These are phyloP conservation scores for Ogataea saltuana DNA, from an alignment of 805 yeast species.

Conservation along the genomic window DNA sequence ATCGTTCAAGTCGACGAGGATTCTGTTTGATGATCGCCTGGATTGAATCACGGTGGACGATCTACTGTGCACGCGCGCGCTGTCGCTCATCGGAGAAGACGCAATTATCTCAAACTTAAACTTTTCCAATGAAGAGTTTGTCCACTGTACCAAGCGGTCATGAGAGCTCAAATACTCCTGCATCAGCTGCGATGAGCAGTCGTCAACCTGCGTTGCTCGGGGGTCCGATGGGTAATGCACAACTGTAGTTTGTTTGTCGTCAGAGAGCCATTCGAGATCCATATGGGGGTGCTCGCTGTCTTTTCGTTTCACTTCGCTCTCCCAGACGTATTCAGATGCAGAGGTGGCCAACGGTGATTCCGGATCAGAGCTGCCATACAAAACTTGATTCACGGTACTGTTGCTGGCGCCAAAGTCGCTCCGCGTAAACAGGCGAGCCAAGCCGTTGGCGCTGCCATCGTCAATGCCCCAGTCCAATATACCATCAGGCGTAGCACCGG, in stretches of 20 bases:
- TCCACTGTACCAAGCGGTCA: background rate
- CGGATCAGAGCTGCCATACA: background rate
- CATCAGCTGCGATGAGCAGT: constrained; percentile 1
- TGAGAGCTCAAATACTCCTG: constrained; percentile 10
- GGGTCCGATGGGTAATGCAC: background rate
- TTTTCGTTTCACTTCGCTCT: background rate
- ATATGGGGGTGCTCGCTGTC: background rate
- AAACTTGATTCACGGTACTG: constrained; percentile 4
- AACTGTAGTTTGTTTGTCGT: constrained; percentile 4
- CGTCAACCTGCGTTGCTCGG: background rate
- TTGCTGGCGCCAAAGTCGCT: constrained; percentile 11
- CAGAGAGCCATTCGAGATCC: constrained; percentile 5
- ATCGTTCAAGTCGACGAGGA: constrained; percentile 13
- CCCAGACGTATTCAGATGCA: constrained; percentile 4
- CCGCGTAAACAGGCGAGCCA: constrained; percentile 5
- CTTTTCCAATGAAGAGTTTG: constrained; percentile 22
- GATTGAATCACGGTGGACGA: background rate
- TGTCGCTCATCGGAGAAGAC: constrained; percentile 24
- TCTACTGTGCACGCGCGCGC: constrained; percentile 5
- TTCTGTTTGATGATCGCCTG: constrained; percentile 5
- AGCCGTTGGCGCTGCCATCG: constrained; percentile 12
- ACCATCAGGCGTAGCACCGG: background rate
- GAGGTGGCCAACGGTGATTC: constrained; percentile 5
- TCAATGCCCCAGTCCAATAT: constrained; percentile 30
- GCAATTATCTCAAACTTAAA: constrained; percentile 31